These are phyloP conservation scores for Komagataella populi DNA, from an alignment of 805 yeast genomes.

Conservation along the genomic window DNA sequence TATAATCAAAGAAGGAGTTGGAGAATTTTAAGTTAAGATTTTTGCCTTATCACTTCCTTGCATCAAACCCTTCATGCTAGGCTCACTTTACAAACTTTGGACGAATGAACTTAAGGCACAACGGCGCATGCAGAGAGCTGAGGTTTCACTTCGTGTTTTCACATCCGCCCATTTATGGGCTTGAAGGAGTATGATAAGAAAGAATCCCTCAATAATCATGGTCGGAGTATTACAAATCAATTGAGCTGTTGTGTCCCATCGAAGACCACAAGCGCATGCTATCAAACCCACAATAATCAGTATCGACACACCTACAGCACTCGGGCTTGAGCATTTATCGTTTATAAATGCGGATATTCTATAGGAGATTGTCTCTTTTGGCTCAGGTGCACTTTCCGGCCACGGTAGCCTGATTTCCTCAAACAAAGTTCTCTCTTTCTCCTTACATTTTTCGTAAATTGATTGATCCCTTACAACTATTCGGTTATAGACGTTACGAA, in stretches of 20 bases:
- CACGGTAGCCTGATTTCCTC: not conserved
- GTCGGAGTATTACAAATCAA: not conserved
- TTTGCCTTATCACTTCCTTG: not conserved
- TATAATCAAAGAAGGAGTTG: not conserved
- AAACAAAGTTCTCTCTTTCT: not conserved
- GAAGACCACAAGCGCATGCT: not conserved
- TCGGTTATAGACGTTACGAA: slow-evolving; percentile 17
- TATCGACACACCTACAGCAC: not conserved
- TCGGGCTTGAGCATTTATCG: not conserved
- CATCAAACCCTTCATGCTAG: not conserved
- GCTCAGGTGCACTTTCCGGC: not conserved
- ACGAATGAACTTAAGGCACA: not conserved
- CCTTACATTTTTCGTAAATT: not conserved
- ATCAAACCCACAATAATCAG: not conserved
- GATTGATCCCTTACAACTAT: not conserved
- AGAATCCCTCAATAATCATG: not conserved
- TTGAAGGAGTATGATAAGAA: not conserved
- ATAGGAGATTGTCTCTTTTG: not conserved
- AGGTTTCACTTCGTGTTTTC: not conserved
- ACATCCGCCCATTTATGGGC: not conserved
- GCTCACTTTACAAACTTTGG: not conserved
- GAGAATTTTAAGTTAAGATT: not conserved
- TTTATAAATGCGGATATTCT: not conserved
- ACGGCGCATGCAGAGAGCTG: not conserved
- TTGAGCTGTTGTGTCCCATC: not conserved